These are phyloP conservation scores for Kregervanrija fluxuum DNA, from an alignment of 805 yeast genomes.

Conservation along the genomic window DNA sequence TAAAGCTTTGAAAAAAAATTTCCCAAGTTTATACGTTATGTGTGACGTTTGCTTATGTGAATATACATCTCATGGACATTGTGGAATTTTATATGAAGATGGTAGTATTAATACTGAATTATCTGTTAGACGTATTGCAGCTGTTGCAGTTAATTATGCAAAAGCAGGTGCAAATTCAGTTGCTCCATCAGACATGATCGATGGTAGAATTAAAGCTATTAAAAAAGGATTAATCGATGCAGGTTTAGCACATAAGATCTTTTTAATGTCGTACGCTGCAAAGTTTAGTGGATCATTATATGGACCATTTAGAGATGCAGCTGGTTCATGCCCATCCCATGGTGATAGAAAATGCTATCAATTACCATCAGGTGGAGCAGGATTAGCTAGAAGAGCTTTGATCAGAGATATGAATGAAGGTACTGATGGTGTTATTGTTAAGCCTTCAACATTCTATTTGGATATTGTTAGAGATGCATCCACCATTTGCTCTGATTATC, in stretches of 20 bases:
- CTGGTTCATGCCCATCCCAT: slow-evolving; percentile 79
- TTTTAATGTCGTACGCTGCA: slow-evolving; percentile 91
- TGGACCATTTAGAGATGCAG: slow-evolving; percentile 98
- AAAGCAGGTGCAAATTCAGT: slow-evolving; percentile 93
- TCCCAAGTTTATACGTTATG: slow-evolving; percentile 81
- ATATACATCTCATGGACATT: slow-evolving; percentile 96
- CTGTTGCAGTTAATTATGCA: slow-evolving; percentile 93
- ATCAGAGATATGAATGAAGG: slow-evolving; percentile 85
- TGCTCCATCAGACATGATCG: slow-evolving; percentile 97
- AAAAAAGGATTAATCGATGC: slow-evolving; percentile 77
- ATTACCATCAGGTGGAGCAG: slow-evolving; percentile 87
- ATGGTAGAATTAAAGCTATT: slow-evolving; percentile 86
- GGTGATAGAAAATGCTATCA: slow-evolving; percentile 95
- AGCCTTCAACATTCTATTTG: slow-evolving; percentile 92
- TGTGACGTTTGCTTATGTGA: slow-evolving; percentile 97
- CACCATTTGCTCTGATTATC: slow-evolving; percentile 72
- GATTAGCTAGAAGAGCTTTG: slow-evolving; percentile 89
- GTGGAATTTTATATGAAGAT: slow-evolving; percentile 85
- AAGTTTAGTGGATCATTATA: slow-evolving; percentile 86
- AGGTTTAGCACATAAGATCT: slow-evolving; percentile 76
- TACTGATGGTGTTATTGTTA: slow-evolving; percentile 90
- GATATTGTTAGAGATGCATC: slow-evolving; percentile 89
- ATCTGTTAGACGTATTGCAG: slow-evolving; percentile 79
- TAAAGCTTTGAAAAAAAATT: slow-evolving; percentile 51
- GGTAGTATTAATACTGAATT: slow-evolving; percentile 72